phyloP scores from a whole-genome alignment of 441 rosid genomes.

The Euphorbia celastroides region DNA sequence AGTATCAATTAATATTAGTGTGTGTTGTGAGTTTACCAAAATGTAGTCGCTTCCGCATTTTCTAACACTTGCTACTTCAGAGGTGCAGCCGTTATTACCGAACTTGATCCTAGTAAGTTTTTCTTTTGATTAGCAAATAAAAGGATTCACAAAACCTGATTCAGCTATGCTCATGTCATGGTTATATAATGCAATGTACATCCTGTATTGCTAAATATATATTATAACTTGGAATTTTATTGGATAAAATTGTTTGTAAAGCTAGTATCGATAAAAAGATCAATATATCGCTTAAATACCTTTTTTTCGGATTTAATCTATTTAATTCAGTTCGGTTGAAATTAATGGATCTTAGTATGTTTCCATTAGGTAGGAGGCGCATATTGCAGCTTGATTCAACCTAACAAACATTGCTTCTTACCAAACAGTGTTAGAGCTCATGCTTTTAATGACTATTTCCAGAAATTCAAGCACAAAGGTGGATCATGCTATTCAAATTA shows the following conservation, averaged over 20 bases:
- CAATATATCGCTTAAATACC: no score
- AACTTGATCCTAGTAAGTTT: slow-evolving; percentile 64
- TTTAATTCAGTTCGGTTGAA: no score
- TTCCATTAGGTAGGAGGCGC: no score
- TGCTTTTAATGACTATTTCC: slow-evolving; percentile 70
- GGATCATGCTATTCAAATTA: slow-evolving; percentile 70
- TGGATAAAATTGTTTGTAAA: no score
- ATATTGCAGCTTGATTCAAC: slow-evolving; percentile 49
- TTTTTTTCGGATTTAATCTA: no score
- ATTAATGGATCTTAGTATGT: no score
- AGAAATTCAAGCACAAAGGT: slow-evolving; percentile 46
- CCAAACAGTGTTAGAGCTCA: slow-evolving; percentile 57
- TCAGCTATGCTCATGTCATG: neutral
- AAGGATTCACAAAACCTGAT: neutral
- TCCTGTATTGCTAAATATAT: no score
- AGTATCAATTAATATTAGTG: no score
- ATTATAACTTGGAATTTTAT: no score
- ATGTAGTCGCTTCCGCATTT: no score
- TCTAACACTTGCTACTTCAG: slow-evolving; percentile 64
- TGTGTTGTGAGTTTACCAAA: no score
- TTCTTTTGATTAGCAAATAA: neutral
- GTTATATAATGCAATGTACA: neutral
- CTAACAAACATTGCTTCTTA: slow-evolving; percentile 46
- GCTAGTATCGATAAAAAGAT: no score
- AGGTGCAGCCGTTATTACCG: slow-evolving; percentile 64